Conservation (phyloP, 2,329 filamentous ascomycete genomes). For the Penicillium sp. region DNA sequence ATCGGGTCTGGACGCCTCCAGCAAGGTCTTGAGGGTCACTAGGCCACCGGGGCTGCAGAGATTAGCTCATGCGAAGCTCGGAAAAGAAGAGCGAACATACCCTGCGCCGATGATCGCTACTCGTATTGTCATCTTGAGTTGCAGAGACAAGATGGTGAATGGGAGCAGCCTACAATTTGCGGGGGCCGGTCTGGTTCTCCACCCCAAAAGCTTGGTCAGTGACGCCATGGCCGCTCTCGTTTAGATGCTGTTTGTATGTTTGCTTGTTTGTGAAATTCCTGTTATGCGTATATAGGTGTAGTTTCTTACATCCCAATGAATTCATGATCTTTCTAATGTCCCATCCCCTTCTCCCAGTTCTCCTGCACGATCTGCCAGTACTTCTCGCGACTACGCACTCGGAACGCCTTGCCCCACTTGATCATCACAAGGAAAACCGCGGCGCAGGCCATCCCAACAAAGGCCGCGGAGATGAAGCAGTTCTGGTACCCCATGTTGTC, state of each 20-base stretch:
- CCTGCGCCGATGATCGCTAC: constrained; percentile 13
- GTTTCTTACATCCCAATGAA: too few species aligned
- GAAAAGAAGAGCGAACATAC: background rate
- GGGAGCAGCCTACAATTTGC: background rate
- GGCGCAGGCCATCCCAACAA: constrained; percentile 37
- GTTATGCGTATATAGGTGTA: too few species aligned
- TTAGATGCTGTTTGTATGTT: background rate
- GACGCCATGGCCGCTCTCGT: background rate
- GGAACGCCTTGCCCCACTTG: constrained; percentile 38
- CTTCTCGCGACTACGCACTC: constrained; percentile 33
- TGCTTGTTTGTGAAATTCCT: too few species aligned
- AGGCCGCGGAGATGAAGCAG: constrained; percentile 44
- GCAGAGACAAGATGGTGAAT: background rate
- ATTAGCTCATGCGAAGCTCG: background rate
- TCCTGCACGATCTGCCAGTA: constrained; percentile 40
- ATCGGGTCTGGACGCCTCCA: constrained; percentile 8
- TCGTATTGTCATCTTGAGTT: constrained; percentile 3
- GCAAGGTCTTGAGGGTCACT: constrained; percentile 13
- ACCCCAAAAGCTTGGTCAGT: background rate
- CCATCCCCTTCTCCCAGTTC: constrained; percentile 35
- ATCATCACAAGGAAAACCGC: constrained; percentile 42
- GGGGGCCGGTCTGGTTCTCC: background rate
- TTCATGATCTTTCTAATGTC: constrained; percentile 18
- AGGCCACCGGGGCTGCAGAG: constrained; percentile 9
- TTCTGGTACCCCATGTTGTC: constrained; percentile 45